Evolutionary conservation across 2,329 filamentous ascomycete genomes (phyloP).

Genomic region (Ilyonectria destructans): DNA sequence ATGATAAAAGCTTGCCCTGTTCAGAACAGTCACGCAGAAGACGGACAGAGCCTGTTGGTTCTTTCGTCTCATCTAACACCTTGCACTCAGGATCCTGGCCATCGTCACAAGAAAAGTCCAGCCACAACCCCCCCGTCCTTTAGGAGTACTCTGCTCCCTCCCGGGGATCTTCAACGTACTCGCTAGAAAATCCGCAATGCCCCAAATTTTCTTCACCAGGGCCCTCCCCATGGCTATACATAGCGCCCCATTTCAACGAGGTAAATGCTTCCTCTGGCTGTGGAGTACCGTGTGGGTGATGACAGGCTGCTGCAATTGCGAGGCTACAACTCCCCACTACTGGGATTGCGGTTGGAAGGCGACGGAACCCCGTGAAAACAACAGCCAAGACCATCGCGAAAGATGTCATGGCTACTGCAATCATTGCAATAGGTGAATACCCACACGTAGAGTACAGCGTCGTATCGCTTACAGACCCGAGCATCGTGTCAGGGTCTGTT

Average conservation of each 20-base stretch:
- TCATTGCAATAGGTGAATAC: slow-evolving; percentile 30
- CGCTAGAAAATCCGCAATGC: slow-evolving; percentile 16
- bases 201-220: background rate
- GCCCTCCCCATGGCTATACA: background rate
- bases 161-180: slow-evolving; percentile 12
- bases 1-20: too few species aligned
- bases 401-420: background rate
- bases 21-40: too few species aligned
- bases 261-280: slow-evolving; percentile 10
- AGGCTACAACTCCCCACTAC: slow-evolving; percentile 30
- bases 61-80: too few species aligned
- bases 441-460: slow-evolving; percentile 18
- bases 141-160: slow-evolving; percentile 1
- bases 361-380: background rate
- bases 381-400: background rate
- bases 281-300: slow-evolving; percentile 11
- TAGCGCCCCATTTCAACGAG: slow-evolving; percentile 26
- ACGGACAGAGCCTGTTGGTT: too few species aligned
- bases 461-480: background rate
- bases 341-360: slow-evolving; percentile 15
- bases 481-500: background rate
- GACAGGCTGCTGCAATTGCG: slow-evolving; percentile 33
- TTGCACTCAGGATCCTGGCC: too few species aligned
- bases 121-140: too few species aligned
- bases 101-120: too few species aligned